phyloP scores from a whole-genome alignment of 2,329 filamentous ascomycete species.

The Monascus ruber region DNA sequence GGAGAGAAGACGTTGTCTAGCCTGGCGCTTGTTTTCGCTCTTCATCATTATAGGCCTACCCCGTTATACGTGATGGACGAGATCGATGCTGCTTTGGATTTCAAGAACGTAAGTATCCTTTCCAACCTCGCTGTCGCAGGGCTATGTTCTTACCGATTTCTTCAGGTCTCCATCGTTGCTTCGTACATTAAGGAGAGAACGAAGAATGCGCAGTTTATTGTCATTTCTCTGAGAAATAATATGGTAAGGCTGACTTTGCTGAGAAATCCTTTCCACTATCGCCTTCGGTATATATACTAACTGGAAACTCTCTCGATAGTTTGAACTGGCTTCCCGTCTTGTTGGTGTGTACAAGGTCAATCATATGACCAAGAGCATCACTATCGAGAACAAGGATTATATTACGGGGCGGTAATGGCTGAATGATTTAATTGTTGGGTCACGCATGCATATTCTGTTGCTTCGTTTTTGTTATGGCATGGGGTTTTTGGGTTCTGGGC shows the following conservation, averaged over 20 bases:
- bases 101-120: conserved; percentile 69
- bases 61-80: conserved; percentile 99
- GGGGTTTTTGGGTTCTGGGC: too few species aligned
- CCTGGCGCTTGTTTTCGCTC: conserved; percentile 88
- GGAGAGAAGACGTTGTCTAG: conserved; percentile 95
- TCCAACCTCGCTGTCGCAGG: not conserved
- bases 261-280: not conserved
- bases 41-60: conserved; percentile 97
- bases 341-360: conserved; percentile 99
- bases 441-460: too few species aligned
- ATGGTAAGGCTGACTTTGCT: conserved; percentile 45
- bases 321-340: conserved; percentile 87
- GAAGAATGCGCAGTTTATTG: conserved; percentile 98
- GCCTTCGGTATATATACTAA: conserved; percentile 4
- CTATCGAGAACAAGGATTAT: conserved; percentile 75
- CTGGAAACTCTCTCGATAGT: conserved; percentile 31
- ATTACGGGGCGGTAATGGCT: conserved; percentile 30
- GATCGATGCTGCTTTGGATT: conserved; percentile 95
- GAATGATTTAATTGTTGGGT: too few species aligned
- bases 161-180: conserved; percentile 85
- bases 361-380: conserved; percentile 92
- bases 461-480: too few species aligned
- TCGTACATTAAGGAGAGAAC: conserved; percentile 99
- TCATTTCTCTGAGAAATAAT: conserved; percentile 95
- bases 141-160: too few species aligned